These are phyloP conservation scores for Colletotrichum australisinense DNA, from an alignment of 2,329 filamentous ascomycete species.

Conservation along the genomic window DNA sequence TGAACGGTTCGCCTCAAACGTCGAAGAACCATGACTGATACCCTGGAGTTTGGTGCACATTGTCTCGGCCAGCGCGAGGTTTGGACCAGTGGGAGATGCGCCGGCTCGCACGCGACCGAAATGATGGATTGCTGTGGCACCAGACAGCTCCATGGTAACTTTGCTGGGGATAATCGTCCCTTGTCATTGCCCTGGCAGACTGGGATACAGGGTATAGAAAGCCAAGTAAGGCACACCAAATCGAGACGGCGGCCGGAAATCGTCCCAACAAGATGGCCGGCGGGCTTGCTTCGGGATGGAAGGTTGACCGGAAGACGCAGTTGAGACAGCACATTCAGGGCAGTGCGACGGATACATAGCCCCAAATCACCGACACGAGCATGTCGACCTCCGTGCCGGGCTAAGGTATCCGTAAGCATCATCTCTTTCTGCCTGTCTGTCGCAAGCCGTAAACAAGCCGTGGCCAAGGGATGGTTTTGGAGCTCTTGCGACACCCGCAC, in stretches of 20 bases:
- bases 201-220: constrained; percentile 25
- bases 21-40: not conserved
- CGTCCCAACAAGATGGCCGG: constrained; percentile 30
- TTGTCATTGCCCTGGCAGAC: constrained; percentile 24
- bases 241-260: constrained; percentile 17
- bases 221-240: constrained; percentile 10
- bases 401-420: not conserved
- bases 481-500: constrained; percentile 7
- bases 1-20: constrained; percentile 8
- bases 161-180: constrained; percentile 19
- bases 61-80: constrained; percentile 21
- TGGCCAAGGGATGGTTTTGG: not conserved
- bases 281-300: constrained; percentile 23
- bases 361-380: not conserved
- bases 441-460: not conserved
- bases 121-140: constrained; percentile 9
- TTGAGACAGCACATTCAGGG: constrained; percentile 11
- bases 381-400: not conserved
- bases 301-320: constrained; percentile 1
- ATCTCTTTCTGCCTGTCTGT: not conserved
- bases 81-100: constrained; percentile 12
- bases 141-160: not conserved
- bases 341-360: not conserved
- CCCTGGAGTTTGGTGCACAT: not conserved
- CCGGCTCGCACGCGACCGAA: constrained; percentile 9